These are phyloP conservation scores for Annulohypoxylon stygium DNA, from an alignment of 495 filamentous ascomycete genomes.

Conservation along the genomic window DNA sequence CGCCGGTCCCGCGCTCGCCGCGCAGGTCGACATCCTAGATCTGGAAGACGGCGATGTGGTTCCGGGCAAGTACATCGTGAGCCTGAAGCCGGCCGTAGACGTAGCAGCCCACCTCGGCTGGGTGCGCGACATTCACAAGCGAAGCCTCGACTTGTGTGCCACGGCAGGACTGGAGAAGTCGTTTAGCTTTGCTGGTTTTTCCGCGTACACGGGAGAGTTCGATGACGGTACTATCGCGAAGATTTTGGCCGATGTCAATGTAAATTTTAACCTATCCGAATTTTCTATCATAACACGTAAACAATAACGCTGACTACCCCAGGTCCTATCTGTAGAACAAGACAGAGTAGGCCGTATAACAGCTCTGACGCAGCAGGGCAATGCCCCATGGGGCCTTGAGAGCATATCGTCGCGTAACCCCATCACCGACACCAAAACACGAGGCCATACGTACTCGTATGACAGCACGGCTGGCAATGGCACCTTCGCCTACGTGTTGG, in stretches of 20 bases:
- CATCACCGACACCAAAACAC: constrained; percentile 39
- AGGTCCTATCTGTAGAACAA: constrained; percentile 36
- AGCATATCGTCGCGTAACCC: constrained; percentile 54
- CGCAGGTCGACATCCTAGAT: constrained; percentile 14
- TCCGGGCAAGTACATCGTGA: constrained; percentile 66
- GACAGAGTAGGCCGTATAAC: constrained; percentile 29
- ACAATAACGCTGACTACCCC: neutral
- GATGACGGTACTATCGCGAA: constrained; percentile 53
- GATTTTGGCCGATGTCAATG: constrained; percentile 54
- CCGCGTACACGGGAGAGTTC: constrained; percentile 55
- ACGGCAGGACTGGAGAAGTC: constrained; percentile 53
- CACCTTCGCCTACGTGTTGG: constrained; percentile 60
- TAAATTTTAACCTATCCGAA: constrained; percentile 23
- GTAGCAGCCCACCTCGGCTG: constrained; percentile 36
- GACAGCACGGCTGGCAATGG: constrained; percentile 58
- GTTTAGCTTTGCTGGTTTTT: constrained; percentile 55
- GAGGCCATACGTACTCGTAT: constrained; percentile 53
- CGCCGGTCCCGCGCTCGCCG: constrained; percentile 26
- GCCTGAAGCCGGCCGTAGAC: constrained; percentile 58
- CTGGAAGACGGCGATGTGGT: constrained; percentile 49
- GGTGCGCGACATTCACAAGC: constrained; percentile 36
- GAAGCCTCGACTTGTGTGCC: constrained; percentile 24
- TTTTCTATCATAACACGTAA: neutral
- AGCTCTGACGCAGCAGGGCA: constrained; percentile 36
- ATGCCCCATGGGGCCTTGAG: constrained; percentile 61